Percentiles rank a stretch among this genome's conserved stretches.
Evolutionary conservation across 2,329 filamentous ascomycete species (phyloP).

Genomic region (Alternaria gansuensis): DNA sequence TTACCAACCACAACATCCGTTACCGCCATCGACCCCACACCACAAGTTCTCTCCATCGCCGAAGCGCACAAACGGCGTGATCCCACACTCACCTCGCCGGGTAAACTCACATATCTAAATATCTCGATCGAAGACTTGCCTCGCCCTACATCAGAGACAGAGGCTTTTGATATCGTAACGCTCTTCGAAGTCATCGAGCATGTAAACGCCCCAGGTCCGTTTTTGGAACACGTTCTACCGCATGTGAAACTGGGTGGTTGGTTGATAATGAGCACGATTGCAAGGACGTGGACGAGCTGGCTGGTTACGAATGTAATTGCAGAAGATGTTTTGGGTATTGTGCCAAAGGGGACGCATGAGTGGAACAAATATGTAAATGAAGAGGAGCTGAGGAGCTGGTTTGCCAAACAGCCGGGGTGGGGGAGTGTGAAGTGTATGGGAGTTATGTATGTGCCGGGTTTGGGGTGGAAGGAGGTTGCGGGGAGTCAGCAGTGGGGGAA

Average conservation of each 20-base stretch:
- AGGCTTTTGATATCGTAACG: slow-evolving; percentile 79
- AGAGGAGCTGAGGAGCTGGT: slow-evolving; percentile 70
- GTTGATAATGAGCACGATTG: slow-evolving; percentile 92
- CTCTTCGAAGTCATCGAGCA: slow-evolving; percentile 97
- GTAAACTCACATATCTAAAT: slow-evolving; percentile 73
- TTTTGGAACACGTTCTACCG: slow-evolving; percentile 74
- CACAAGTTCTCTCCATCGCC: slow-evolving; percentile 77
- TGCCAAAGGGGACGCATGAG: slow-evolving; percentile 92
- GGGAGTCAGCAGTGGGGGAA: slow-evolving; percentile 90
- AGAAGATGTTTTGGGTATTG: slow-evolving; percentile 85
- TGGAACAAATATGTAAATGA: slow-evolving; percentile 97
- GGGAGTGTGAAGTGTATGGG: slow-evolving; percentile 71
- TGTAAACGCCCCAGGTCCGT: slow-evolving; percentile 76
- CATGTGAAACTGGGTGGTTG: slow-evolving; percentile 91
- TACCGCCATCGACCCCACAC: slow-evolving; percentile 79
- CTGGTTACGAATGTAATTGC: slow-evolving; percentile 91
- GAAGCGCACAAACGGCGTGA: slow-evolving; percentile 77
- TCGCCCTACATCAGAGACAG: slow-evolving; percentile 39
- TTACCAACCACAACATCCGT: slow-evolving; percentile 70
- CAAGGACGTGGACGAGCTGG: slow-evolving; percentile 87
- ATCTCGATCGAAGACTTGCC: slow-evolving; percentile 77
- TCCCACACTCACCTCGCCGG: slow-evolving; percentile 68
- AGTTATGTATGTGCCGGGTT: slow-evolving; percentile 85
- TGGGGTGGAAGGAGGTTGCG: slow-evolving; percentile 86
- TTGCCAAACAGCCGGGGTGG: slow-evolving; percentile 53